Conservation (phyloP, 108 stramenopile species). For the Pseudonitzschia multiseries region DNA sequence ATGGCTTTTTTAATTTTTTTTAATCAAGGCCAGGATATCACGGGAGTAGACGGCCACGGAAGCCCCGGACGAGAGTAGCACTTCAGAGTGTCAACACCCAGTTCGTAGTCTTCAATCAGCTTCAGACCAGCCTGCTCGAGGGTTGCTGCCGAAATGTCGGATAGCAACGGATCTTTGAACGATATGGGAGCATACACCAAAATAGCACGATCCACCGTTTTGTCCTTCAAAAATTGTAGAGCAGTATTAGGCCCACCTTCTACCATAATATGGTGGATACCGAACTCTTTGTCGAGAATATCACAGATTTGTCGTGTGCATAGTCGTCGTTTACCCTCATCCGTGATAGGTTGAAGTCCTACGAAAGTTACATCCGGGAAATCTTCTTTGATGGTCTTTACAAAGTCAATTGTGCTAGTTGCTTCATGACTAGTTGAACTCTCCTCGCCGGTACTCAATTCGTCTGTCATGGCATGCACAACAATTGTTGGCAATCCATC, state of each 20-base stretch:
- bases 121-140: slow-evolving; percentile 60
- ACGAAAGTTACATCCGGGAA: not conserved
- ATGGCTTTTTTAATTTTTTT: not conserved
- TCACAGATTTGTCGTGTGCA: not conserved
- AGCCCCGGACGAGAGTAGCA: slow-evolving; percentile 58
- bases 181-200: slow-evolving; percentile 56
- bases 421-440: slow-evolving; percentile 7
- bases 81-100: slow-evolving; percentile 59
- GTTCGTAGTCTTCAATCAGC: slow-evolving; percentile 34
- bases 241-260: slow-evolving; percentile 84
- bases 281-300: slow-evolving; percentile 11
- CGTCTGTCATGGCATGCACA: slow-evolving; percentile 37
- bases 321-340: not conserved
- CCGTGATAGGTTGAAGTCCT: not conserved
- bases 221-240: slow-evolving; percentile 49
- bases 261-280: slow-evolving; percentile 75
- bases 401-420: not conserved
- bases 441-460: not conserved
- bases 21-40: slow-evolving; percentile 56
- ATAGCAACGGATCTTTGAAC: slow-evolving; percentile 53
- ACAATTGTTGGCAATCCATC: slow-evolving; percentile 63
- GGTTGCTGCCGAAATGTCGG: slow-evolving; percentile 40
- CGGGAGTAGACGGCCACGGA: slow-evolving; percentile 58
- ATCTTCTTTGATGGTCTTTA: not conserved
- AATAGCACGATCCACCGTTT: slow-evolving; percentile 71